A percentile compares a stretch with the other conserved stretches of the same genome.
These are phyloP conservation scores for Anthoceros angustus DNA, from an alignment of 225 moss, liverwort and hornwort species.

Conservation along the genomic window DNA sequence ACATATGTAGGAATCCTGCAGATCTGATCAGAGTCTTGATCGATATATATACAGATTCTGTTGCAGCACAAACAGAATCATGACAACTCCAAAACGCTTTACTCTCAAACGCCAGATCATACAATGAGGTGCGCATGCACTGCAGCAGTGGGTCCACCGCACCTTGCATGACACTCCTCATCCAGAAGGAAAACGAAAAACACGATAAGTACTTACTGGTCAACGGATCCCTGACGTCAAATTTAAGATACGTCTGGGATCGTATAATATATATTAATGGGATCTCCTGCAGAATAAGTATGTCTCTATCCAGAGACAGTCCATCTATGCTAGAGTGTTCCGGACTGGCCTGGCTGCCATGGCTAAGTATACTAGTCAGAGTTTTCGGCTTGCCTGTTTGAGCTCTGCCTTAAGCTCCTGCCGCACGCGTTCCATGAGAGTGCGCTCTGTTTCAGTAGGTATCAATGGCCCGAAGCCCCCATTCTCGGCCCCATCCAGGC, in stretches of 20 bases:
- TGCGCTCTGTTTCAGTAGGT: constrained; percentile 45
- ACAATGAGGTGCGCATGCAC: background rate
- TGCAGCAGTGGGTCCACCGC: background rate
- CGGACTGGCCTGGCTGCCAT: too few relatives aligned
- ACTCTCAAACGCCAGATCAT: background rate
- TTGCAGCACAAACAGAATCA: background rate
- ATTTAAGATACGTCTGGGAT: too few relatives aligned
- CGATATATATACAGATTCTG: too few relatives aligned
- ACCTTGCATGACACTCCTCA: background rate
- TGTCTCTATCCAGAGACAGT: too few relatives aligned
- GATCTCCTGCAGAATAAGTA: too few relatives aligned
- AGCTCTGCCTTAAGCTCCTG: constrained; percentile 41
- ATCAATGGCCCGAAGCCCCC: constrained; percentile 35
- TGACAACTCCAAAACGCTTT: background rate
- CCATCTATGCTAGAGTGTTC: too few relatives aligned
- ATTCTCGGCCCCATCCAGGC: constrained; percentile 24
- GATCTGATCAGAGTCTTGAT: too few relatives aligned
- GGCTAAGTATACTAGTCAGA: background rate
- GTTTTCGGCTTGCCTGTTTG: constrained; percentile 27
- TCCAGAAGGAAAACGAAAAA: background rate
- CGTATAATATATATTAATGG: too few relatives aligned
- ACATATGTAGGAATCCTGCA: too few relatives aligned
- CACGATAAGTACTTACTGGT: too few relatives aligned
- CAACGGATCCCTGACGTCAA: too few relatives aligned
- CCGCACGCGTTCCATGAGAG: constrained; percentile 49